A percentile compares a stretch with the other conserved stretches of the same genome.
Conservation (phyloP, 2,329 filamentous ascomycete species). For the Fusarium buharicum region DNA sequence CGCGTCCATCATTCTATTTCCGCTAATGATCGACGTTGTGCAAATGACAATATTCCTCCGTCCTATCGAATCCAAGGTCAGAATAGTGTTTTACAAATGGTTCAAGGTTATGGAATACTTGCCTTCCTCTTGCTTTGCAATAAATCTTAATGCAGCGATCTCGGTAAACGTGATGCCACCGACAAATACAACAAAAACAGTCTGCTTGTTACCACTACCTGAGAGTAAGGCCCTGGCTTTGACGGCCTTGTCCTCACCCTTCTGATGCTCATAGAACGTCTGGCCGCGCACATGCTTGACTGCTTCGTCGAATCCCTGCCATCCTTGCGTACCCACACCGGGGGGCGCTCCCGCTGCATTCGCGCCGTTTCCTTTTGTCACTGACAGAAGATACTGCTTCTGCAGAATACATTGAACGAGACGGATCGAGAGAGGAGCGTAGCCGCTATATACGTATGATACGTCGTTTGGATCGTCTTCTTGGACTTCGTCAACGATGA, state of each 20-base stretch:
- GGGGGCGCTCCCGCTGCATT: constrained; percentile 46
- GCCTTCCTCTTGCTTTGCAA: constrained; percentile 85
- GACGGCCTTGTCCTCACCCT: constrained; percentile 90
- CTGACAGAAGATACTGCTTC: constrained; percentile 81
- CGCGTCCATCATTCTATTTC: constrained; percentile 87
- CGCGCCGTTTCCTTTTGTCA: constrained; percentile 71
- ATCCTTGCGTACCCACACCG: constrained; percentile 77
- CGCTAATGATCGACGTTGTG: constrained; percentile 90
- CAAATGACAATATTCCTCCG: constrained; percentile 89
- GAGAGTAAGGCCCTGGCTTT: constrained; percentile 86
- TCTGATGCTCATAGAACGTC: constrained; percentile 92
- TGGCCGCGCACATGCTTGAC: constrained; percentile 87
- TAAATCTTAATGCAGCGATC: constrained; percentile 91
- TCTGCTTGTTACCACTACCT: constrained; percentile 81
- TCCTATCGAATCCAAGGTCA: constrained; percentile 54
- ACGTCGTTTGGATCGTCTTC: constrained; percentile 95
- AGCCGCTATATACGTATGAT: constrained; percentile 97
- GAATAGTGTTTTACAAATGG: constrained; percentile 1
- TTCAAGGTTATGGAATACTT: constrained; percentile 39
- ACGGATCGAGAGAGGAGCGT: constrained; percentile 90
- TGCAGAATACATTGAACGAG: constrained; percentile 93
- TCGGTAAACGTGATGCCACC: constrained; percentile 98
- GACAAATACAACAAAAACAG: constrained; percentile 94
- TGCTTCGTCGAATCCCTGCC: constrained; percentile 93
- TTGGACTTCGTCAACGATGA: constrained; percentile 96